Conservation (phyloP, 2,329 filamentous ascomycete species). For the Nothophoma quercina region DNA sequence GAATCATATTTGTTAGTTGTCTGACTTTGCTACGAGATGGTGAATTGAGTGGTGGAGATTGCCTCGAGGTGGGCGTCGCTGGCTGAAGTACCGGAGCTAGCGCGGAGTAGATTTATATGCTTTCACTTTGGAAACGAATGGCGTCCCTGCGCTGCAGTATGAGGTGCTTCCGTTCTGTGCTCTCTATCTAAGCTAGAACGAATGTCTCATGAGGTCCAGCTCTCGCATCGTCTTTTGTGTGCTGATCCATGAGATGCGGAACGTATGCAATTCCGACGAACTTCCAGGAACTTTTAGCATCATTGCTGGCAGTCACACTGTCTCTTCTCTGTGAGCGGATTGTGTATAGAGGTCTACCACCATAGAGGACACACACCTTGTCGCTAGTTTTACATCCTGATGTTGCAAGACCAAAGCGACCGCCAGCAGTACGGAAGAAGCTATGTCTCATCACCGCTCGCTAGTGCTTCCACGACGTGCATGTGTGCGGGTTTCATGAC, state of each 20-base stretch:
- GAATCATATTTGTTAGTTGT: no score
- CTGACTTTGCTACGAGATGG: no score
- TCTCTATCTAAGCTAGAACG: neutral
- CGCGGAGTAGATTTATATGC: neutral
- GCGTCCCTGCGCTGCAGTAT: no score
- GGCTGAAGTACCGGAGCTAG: no score
- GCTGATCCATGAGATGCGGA: constrained; percentile 9
- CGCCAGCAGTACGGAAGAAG: constrained; percentile 1
- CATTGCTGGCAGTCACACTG: no score
- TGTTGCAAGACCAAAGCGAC: constrained; percentile 4
- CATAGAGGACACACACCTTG: constrained; percentile 6
- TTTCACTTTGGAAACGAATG: no score
- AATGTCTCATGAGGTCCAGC: neutral
- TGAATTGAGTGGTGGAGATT: no score
- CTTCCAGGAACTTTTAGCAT: no score
- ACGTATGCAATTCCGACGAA: constrained; percentile 4
- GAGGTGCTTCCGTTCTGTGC: no score
- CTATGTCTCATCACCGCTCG: neutral
- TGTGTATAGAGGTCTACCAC: constrained; percentile 1
- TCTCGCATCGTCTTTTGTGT: constrained; percentile 11
- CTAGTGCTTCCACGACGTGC: neutral
- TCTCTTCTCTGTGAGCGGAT: neutral
- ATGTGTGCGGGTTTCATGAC: neutral
- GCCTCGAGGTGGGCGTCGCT: no score
- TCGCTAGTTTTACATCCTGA: constrained; percentile 8